Evolutionary conservation across 2,329 filamentous ascomycete species (phyloP), one percentile per base, ranked within the genome.

Genomic region (Monilinia vaccinii-corymbosi): DNA sequence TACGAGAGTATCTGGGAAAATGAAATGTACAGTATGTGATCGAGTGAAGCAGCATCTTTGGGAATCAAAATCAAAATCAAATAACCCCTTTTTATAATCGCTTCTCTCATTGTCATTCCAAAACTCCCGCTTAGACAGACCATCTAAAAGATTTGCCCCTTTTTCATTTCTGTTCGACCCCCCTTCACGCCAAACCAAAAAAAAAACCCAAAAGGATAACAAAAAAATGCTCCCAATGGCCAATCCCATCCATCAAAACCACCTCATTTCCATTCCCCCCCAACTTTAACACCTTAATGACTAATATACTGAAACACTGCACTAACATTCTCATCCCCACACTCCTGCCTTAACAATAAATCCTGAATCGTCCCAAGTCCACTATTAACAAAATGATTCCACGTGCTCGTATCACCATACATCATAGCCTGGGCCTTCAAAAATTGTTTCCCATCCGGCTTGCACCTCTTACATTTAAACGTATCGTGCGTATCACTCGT

Each of bases 271-370:
- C 8, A 4, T 31, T 23, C 32, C 2, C 25, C 25, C 13, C 16
- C 36, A 49, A 7, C 32, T 21, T 23, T 14, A 10, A 7, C 13
- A 13, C 16, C 11, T 16, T 67, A 89, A 76, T 97, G 94, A 66
- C 92, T 97, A 70, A 99, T 97, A 75, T 97, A 99, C 79, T 99
- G 94, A 73, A 99, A 99, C 38, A 97, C 91, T 13, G 93, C 91
- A 65, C 91, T 97, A 10, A 99, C 91, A 70, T 90, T 89, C 28
- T 79, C 77, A 73, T 93, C 86, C 4, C 79, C 81, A 61, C 81
- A 83, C 75, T 99, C 94, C 74, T 97, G 94, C 65, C 93, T 82
- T 52, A 99, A 77, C 70, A 99, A 71, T 71, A 97, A 75, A 76
- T 99, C 94, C 73, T 99, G 93, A 61, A 99, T 99, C 62, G 82